phyloP scores from a whole-genome alignment of 139 green algal species.

The Parachlorella kessleri region DNA sequence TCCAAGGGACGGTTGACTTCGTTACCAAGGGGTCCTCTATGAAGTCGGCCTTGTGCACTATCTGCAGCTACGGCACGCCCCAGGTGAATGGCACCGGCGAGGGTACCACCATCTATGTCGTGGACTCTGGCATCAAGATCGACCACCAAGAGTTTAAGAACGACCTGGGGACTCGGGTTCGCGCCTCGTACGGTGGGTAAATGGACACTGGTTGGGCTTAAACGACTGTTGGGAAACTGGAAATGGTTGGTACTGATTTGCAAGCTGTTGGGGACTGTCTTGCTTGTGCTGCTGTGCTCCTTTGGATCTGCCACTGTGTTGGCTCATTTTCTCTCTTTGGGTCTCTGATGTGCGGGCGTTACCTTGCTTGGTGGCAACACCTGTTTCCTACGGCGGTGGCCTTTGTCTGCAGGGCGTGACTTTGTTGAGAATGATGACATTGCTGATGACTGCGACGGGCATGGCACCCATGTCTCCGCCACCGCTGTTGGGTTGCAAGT shows the following conservation, averaged over 20 bases:
- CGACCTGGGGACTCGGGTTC: constrained; percentile 7
- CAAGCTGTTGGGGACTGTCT: background rate
- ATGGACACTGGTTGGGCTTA: background rate
- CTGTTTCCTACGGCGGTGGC: too few species aligned
- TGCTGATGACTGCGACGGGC: constrained; percentile 76
- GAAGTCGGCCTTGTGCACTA: too few species aligned
- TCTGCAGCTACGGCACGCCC: constrained; percentile 2
- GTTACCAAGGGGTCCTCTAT: too few species aligned
- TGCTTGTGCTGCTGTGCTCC: constrained; percentile 16
- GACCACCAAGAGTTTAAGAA: constrained; percentile 68
- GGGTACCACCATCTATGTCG: constrained; percentile 73
- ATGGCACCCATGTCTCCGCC: constrained; percentile 75
- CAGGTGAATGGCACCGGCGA: constrained; percentile 33
- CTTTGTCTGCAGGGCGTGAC: constrained; percentile 41
- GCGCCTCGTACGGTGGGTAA: constrained; percentile 23
- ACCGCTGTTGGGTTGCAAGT: constrained; percentile 60
- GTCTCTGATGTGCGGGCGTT: too few species aligned
- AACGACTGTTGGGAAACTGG: background rate
- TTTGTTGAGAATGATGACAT: constrained; percentile 63
- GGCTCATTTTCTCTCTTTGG: too few species aligned
- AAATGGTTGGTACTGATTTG: background rate
- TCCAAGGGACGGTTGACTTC: too few species aligned
- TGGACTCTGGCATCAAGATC: constrained; percentile 67
- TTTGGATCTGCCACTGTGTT: too few species aligned
- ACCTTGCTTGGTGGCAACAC: too few species aligned